A percentile compares a stretch with the other conserved stretches of the same genome.
These are phyloP conservation scores for Chytridiales sp. DNA, from an alignment of 371 early-diverging fungal species.

Conservation along the genomic window DNA sequence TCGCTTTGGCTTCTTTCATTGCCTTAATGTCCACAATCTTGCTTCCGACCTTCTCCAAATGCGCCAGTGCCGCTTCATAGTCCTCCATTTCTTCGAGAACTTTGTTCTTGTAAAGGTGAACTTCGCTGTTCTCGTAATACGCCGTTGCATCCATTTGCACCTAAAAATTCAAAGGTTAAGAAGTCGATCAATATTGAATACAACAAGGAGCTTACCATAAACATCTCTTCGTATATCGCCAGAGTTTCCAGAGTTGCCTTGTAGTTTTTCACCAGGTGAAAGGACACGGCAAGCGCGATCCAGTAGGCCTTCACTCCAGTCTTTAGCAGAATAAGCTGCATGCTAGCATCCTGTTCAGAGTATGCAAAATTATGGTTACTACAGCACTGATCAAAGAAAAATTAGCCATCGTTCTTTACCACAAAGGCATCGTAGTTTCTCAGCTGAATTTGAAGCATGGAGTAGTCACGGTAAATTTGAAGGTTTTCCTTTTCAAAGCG, in stretches of 20 bases:
- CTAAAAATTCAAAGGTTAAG: slow-evolving; percentile 5
- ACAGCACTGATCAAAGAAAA: not conserved
- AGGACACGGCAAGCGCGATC: slow-evolving; percentile 84
- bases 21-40: slow-evolving; percentile 71
- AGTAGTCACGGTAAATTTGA: slow-evolving; percentile 83
- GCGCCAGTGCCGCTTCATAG: slow-evolving; percentile 68
- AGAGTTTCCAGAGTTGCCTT: slow-evolving; percentile 74
- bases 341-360: slow-evolving; percentile 20
- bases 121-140: slow-evolving; percentile 75
- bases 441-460: slow-evolving; percentile 83
- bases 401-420: slow-evolving; percentile 43
- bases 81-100: slow-evolving; percentile 81
- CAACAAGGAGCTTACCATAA: slow-evolving; percentile 52
- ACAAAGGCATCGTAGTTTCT: slow-evolving; percentile 83
- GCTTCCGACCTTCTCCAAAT: slow-evolving; percentile 67
- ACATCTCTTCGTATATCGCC: slow-evolving; percentile 65
- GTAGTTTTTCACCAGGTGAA: slow-evolving; percentile 75
- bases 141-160: slow-evolving; percentile 36
- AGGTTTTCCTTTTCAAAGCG: slow-evolving; percentile 89
- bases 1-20: slow-evolving; percentile 66
- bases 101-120: slow-evolving; percentile 72
- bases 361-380: too few relatives aligned
- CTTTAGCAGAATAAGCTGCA: slow-evolving; percentile 63
- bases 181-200: not conserved
- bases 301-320: slow-evolving; percentile 74